These are phyloP conservation scores for Acer negundo DNA, from an alignment of 345 rosid species.

Conservation along the genomic window DNA sequence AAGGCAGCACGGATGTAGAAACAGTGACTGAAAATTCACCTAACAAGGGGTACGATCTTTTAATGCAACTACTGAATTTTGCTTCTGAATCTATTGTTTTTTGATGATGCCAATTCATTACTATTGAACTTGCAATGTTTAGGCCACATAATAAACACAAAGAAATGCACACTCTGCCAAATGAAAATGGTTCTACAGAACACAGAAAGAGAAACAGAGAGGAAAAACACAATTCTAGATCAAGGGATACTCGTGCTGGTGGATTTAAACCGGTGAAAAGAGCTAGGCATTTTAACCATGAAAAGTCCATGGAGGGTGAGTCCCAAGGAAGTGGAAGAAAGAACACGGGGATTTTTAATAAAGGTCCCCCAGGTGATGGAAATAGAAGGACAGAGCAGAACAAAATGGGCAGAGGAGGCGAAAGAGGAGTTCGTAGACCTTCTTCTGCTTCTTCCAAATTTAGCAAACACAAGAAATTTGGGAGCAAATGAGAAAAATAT, in stretches of 20 bases:
- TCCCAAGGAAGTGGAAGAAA: conserved; percentile 16
- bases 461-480: conserved; percentile 14
- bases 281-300: background rate
- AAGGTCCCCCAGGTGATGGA: conserved; percentile 10
- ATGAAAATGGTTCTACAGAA: conserved; percentile 17
- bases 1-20: conserved; percentile 25
- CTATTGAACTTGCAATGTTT: conserved; percentile 1
- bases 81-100: background rate
- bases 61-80: background rate
- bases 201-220: conserved; percentile 34
- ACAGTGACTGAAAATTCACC: conserved; percentile 21
- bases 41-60: conserved; percentile 29
- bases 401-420: background rate
- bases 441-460: conserved; percentile 17
- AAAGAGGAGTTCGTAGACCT: conserved; percentile 12
- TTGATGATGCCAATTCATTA: background rate
- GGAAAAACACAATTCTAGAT: conserved; percentile 2
- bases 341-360: conserved; percentile 18
- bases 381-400: conserved; percentile 24
- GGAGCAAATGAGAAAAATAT: conserved; percentile 18
- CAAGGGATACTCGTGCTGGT: conserved; percentile 14
- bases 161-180: conserved; percentile 6
- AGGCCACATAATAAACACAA: conserved; percentile 32
- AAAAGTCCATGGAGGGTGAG: conserved; percentile 19
- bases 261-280: conserved; percentile 24